Percentiles rank a stretch among this genome's conserved stretches.
Evolutionary conservation across 768 basidiomycete species (phyloP).

Genomic region (Lactarius sanguifluus): DNA sequence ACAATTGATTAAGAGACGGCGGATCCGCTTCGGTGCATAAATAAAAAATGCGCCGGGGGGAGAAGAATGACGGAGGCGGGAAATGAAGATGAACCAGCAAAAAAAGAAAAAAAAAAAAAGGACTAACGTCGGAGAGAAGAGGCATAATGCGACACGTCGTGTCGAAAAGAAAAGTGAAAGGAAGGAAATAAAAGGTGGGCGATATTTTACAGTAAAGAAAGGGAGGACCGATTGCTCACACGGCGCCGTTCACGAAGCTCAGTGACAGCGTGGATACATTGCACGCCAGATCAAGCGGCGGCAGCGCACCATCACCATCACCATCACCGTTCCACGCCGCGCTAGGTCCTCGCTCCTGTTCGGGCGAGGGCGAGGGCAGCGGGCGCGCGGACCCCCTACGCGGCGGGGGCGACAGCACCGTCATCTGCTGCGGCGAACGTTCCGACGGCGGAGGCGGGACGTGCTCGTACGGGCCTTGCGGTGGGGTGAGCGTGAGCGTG

Average conservation of each 20-base stretch:
- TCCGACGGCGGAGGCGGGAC: conserved; percentile 31
- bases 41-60: background rate
- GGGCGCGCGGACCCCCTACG: conserved; percentile 48
- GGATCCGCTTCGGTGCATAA: conserved; percentile 11
- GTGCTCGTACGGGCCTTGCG: conserved; percentile 32
- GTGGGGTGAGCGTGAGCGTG: conserved; percentile 31
- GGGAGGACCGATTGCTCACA: conserved; percentile 5
- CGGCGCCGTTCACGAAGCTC: conserved; percentile 27
- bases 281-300: conserved; percentile 21
- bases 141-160: background rate
- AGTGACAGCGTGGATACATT: conserved; percentile 29
- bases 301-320: background rate
- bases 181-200: background rate
- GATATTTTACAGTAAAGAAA: background rate
- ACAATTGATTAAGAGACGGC: conserved; percentile 9
- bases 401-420: conserved; percentile 62
- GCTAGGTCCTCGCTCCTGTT: conserved; percentile 18
- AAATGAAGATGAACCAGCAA: background rate
- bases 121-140: background rate
- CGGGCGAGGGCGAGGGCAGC: conserved; percentile 22
- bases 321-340: conserved; percentile 7
- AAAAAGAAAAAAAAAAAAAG: background rate
- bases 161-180: background rate
- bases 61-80: too few species aligned
- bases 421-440: conserved; percentile 40